Percentiles rank a stretch among this genome's conserved stretches.
phyloP scores from a whole-genome alignment of 768 basidiomycete species.

The Termitomyces sp. region DNA sequence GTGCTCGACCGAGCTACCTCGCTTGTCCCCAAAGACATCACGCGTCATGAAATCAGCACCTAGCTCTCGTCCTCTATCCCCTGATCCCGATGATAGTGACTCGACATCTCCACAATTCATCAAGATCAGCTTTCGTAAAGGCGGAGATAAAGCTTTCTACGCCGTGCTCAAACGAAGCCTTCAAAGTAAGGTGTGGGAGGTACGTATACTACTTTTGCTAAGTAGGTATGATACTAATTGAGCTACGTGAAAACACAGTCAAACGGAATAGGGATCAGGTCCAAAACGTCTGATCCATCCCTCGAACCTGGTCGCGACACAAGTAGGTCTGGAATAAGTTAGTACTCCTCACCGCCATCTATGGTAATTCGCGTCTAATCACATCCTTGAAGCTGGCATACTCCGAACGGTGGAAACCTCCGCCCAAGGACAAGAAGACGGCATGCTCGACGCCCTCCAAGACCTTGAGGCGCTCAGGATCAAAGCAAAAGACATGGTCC shows the following conservation, averaged over 20 bases:
- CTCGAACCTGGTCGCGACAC: conserved; percentile 10
- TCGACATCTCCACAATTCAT: conserved; percentile 47
- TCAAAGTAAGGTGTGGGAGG: conserved; percentile 76
- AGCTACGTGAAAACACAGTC: conserved; percentile 12
- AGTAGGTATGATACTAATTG: not conserved
- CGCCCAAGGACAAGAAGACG: conserved; percentile 57
- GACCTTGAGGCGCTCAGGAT: conserved; percentile 91
- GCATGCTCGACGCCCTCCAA: conserved; percentile 73
- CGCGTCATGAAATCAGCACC: conserved; percentile 58
- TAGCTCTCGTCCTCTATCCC: conserved; percentile 61
- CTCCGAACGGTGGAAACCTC: conserved; percentile 71
- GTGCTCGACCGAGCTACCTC: conserved; percentile 70
- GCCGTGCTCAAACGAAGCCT: conserved; percentile 68
- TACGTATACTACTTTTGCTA: conserved; percentile 19
- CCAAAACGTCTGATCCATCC: conserved; percentile 3
- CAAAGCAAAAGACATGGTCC: conserved; percentile 91
- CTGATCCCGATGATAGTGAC: conserved; percentile 37
- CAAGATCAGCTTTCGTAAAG: conserved; percentile 87
- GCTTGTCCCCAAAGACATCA: conserved; percentile 13
- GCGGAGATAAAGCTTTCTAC: conserved; percentile 86
- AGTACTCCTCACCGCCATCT: conserved; percentile 31
- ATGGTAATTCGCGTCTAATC: not conserved
- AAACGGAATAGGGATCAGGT: conserved; percentile 16
- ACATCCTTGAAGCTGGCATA: conserved; percentile 49
- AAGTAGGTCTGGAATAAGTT: conserved; percentile 51